Percentiles rank a stretch among this genome's conserved stretches.
phyloP scores from a whole-genome alignment of 345 rosid species.

The Crucihimalaya himalaica region DNA sequence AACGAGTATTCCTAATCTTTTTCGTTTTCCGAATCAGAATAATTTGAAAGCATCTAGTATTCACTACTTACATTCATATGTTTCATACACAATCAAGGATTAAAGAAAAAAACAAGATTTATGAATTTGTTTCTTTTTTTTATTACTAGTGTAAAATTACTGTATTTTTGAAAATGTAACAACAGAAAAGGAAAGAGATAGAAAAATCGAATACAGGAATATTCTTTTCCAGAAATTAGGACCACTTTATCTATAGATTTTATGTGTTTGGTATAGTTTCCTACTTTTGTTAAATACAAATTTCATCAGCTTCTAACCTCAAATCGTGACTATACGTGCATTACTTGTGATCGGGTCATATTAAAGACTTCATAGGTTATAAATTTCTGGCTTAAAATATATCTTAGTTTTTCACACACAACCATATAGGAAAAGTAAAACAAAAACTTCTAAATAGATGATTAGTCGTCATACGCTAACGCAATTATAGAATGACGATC shows the following conservation, averaged over 20 bases:
- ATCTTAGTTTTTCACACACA: not conserved
- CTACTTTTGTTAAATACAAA: not conserved
- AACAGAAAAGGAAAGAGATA: not conserved
- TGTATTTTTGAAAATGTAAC: not conserved
- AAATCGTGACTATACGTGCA: conserved; percentile 29
- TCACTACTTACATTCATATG: too few species aligned
- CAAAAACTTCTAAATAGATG: not conserved
- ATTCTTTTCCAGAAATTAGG: conserved; percentile 14
- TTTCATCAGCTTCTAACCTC: not conserved
- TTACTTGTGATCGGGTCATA: conserved; percentile 8
- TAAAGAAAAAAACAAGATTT: too few species aligned
- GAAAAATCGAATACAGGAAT: conserved; percentile 1
- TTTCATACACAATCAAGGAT: too few species aligned
- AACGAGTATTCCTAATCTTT: too few species aligned
- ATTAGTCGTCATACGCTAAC: not conserved
- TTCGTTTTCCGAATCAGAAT: too few species aligned
- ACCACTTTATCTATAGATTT: conserved; percentile 24
- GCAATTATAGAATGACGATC: conserved; percentile 1
- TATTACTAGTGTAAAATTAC: too few species aligned
- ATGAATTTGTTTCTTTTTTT: too few species aligned
- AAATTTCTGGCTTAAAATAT: not conserved
- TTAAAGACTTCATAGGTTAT: not conserved
- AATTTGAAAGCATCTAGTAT: too few species aligned
- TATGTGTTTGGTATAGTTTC: conserved; percentile 15
- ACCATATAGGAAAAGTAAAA: not conserved